Percentiles rank a stretch among this genome's conserved stretches.
Conservation (phyloP, 257 asterid genomes). For the Thymus quinquecostatus region DNA sequence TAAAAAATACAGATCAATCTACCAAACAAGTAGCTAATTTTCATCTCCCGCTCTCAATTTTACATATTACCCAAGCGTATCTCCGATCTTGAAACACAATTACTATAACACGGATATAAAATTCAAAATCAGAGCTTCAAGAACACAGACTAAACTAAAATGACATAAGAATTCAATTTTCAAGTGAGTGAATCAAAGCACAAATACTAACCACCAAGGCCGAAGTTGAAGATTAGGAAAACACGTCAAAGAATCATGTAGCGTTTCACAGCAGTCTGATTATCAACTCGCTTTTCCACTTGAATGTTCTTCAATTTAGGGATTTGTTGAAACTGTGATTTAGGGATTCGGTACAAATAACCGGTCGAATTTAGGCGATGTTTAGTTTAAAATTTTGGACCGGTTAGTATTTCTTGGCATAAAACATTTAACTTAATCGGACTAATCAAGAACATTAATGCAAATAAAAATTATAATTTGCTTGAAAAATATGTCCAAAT, state of each 20-base stretch:
- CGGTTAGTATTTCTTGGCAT: neutral
- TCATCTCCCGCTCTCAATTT: slow-evolving; percentile 9
- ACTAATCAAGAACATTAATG: no score
- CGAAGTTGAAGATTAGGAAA: slow-evolving; percentile 64
- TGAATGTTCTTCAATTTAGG: slow-evolving; percentile 5
- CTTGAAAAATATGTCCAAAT: no score
- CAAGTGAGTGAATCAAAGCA: no score
- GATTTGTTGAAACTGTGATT: neutral
- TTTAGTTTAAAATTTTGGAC: neutral
- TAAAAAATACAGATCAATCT: neutral
- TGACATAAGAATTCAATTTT: slow-evolving; percentile 9
- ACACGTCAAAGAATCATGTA: slow-evolving; percentile 65
- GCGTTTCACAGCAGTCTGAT: slow-evolving; percentile 40
- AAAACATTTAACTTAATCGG: no score
- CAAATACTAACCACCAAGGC: slow-evolving; percentile 57
- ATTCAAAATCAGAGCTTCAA: slow-evolving; percentile 6
- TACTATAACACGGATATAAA: no score
- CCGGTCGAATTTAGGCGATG: neutral
- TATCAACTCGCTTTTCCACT: neutral
- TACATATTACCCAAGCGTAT: neutral
- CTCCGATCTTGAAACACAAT: neutral
- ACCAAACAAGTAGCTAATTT: neutral
- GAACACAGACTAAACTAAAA: neutral
- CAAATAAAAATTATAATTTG: no score
- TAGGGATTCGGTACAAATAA: no score